Percentiles rank a stretch among this genome's conserved stretches.
phyloP scores from a whole-genome alignment of 108 stramenopile species.

The Epithemia pelagica region DNA sequence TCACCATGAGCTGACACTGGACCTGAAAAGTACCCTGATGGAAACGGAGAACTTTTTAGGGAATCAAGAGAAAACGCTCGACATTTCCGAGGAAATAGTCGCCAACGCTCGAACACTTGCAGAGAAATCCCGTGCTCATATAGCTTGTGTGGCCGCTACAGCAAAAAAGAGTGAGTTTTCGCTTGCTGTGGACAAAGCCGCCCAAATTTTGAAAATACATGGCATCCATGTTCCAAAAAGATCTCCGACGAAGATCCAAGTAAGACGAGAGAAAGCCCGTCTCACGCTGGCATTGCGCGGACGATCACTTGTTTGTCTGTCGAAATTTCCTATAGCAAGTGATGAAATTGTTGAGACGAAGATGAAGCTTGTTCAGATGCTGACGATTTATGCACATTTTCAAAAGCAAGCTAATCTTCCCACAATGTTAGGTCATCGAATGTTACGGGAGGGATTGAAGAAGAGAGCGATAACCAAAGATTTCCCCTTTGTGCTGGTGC shows the following conservation, averaged over 20 bases:
- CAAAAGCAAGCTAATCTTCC: neutral
- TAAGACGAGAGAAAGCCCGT: neutral
- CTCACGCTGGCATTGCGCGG: neutral
- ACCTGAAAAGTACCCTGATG: slow-evolving; percentile 6
- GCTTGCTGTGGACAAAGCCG: neutral
- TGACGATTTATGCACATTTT: neutral
- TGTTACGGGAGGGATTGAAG: neutral
- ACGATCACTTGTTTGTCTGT: neutral
- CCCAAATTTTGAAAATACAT: neutral
- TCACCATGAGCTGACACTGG: slow-evolving; percentile 5
- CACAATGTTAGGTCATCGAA: neutral
- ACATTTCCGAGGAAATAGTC: neutral
- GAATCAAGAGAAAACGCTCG: slow-evolving; percentile 5
- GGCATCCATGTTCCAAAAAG: neutral
- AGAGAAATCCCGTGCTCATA: neutral
- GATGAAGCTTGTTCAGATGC: neutral
- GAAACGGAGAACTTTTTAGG: slow-evolving; percentile 6
- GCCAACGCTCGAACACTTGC: neutral
- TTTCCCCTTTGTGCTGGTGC: neutral
- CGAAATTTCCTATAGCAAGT: neutral
- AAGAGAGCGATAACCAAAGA: neutral
- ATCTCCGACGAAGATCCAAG: neutral
- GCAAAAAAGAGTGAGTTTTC: neutral
- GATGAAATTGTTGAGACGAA: neutral
- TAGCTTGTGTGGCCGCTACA: neutral